These are phyloP conservation scores for Dactylellina cionopaga DNA, from an alignment of 2,329 filamentous ascomycete genomes.

Conservation along the genomic window DNA sequence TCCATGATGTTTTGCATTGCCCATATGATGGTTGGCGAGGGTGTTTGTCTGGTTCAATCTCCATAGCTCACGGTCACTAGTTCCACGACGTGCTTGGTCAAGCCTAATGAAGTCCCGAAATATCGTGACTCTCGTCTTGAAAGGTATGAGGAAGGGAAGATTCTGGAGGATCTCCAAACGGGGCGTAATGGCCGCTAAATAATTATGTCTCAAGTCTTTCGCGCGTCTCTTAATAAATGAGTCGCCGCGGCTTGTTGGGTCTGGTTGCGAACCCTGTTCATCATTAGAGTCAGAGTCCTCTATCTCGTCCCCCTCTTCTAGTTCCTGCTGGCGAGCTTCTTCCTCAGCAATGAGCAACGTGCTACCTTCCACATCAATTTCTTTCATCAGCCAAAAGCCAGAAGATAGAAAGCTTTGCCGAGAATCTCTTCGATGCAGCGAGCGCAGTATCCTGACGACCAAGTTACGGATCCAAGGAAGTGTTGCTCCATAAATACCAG, in stretches of 20 bases:
- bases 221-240: constrained; percentile 72
- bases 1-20: constrained; percentile 73
- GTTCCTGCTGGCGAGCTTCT: constrained; percentile 78
- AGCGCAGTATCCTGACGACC: constrained; percentile 66
- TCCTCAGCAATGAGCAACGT: constrained; percentile 86
- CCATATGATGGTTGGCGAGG: constrained; percentile 59
- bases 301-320: constrained; percentile 72
- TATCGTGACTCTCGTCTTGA: constrained; percentile 87
- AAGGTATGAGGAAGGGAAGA: constrained; percentile 96
- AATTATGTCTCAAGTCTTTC: constrained; percentile 62
- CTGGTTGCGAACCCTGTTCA: constrained; percentile 67
- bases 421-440: constrained; percentile 90
- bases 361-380: constrained; percentile 88
- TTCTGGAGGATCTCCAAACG: constrained; percentile 90
- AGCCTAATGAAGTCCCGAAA: constrained; percentile 91
- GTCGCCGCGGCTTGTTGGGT: constrained; percentile 72
- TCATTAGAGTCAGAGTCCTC: constrained; percentile 65
- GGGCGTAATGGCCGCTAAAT: constrained; percentile 81
- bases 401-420: constrained; percentile 81
- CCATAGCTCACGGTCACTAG: constrained; percentile 27
- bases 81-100: constrained; percentile 72
- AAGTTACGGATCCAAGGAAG: constrained; percentile 67
- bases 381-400: constrained; percentile 94
- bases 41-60: constrained; percentile 59
- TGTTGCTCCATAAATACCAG: constrained; percentile 82